These are phyloP conservation scores for Spathaspora gorwiae DNA, from an alignment of 805 yeast genomes.

Conservation along the genomic window DNA sequence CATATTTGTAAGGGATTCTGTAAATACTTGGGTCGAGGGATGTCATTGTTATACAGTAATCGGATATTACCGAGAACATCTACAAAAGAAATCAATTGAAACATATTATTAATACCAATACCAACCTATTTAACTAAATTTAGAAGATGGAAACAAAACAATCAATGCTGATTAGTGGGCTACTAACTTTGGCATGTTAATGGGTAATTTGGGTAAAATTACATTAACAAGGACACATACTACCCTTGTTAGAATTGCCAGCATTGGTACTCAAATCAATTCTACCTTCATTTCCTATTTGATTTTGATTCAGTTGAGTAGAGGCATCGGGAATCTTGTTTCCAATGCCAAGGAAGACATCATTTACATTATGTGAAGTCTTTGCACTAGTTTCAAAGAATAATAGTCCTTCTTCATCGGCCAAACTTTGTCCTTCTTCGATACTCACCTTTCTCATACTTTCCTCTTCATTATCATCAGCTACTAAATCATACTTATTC, in stretches of 20 bases:
- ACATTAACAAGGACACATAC: slow-evolving; percentile 2
- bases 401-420: slow-evolving; percentile 84
- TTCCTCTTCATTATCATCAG: slow-evolving; percentile 48
- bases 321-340: slow-evolving; percentile 62
- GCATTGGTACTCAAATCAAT: slow-evolving; percentile 29
- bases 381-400: slow-evolving; percentile 96
- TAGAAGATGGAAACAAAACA: too few species aligned
- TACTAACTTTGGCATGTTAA: too few species aligned
- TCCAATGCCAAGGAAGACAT: slow-evolving; percentile 87
- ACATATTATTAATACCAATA: too few species aligned
- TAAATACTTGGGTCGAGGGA: too few species aligned
- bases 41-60: too few species aligned
- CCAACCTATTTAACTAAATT: too few species aligned
- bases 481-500: slow-evolving; percentile 79
- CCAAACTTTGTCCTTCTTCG: slow-evolving; percentile 83
- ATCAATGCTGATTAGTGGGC: too few species aligned
- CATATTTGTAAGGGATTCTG: too few species aligned
- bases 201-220: too few species aligned
- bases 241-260: neutral
- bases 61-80: too few species aligned
- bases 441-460: slow-evolving; percentile 69
- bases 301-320: neutral
- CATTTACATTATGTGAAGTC: slow-evolving; percentile 82
- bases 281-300: slow-evolving; percentile 22
- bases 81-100: too few species aligned